Evolutionary conservation across 352 stramenopile genomes (phyloP).

Genomic region (Pythium angustatum): DNA sequence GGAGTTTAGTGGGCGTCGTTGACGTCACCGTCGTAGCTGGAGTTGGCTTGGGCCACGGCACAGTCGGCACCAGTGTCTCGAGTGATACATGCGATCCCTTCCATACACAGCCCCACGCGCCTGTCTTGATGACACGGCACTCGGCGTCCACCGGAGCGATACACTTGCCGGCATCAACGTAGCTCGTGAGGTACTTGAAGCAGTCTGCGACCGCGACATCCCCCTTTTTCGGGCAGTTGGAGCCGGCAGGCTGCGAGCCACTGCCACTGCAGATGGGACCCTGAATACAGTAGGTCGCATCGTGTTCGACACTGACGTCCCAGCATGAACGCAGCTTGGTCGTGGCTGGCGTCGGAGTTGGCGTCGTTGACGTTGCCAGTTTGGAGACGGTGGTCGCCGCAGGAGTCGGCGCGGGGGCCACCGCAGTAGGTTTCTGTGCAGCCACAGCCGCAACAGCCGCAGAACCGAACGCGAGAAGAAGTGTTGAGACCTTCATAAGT

Average conservation of each 20-base stretch:
- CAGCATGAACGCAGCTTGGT: conserved; percentile 6
- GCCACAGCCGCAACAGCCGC: conserved; percentile 6
- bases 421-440: neutral
- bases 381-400: neutral
- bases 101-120: conserved; percentile 70
- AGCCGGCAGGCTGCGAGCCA: conserved; percentile 40
- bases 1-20: neutral
- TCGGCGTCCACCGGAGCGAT: conserved; percentile 49
- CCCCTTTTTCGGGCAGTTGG: conserved; percentile 59
- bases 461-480: conserved; percentile 6
- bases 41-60: conserved; percentile 1
- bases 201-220: conserved; percentile 61
- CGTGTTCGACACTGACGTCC: conserved; percentile 63
- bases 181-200: conserved; percentile 53
- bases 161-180: conserved; percentile 43
- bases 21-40: neutral
- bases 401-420: neutral
- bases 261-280: conserved; percentile 65
- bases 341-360: conserved; percentile 1
- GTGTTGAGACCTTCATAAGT: conserved; percentile 12
- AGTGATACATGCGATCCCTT: neutral
- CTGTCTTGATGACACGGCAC: conserved; percentile 64
- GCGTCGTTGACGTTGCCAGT: neutral
- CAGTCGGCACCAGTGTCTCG: neutral
- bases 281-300: conserved; percentile 74